Percentiles rank a stretch among this genome's conserved stretches.
Conservation (phyloP, 441 rosid species). For the Gossypium schwendimanii region DNA sequence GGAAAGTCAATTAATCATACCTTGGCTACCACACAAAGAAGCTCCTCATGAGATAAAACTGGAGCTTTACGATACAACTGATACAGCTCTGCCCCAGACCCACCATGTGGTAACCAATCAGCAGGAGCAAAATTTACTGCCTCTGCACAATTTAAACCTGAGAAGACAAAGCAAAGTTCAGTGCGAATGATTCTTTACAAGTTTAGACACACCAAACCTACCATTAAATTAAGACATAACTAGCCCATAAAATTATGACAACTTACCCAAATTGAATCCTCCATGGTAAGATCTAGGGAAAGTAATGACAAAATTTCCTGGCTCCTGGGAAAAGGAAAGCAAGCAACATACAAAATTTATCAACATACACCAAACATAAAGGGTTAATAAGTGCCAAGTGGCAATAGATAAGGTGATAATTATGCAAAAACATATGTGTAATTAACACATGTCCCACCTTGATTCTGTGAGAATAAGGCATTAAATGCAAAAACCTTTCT, state of each 20-base stretch:
- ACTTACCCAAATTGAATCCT: conserved; percentile 95
- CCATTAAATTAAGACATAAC: conserved; percentile 10
- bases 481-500: neutral
- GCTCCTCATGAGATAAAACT: conserved; percentile 95
- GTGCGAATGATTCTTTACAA: neutral
- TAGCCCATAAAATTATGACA: conserved; percentile 10
- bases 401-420: neutral
- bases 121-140: conserved; percentile 98
- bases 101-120: conserved; percentile 98
- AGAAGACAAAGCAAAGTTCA: conserved; percentile 10
- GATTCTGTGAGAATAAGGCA: neutral
- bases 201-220: conserved; percentile 5
- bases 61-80: conserved; percentile 75
- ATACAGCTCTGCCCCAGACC: conserved; percentile 76
- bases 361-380: conserved; percentile 18
- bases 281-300: conserved; percentile 94
- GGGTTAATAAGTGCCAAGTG: neutral
- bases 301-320: conserved; percentile 93
- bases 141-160: conserved; percentile 60
- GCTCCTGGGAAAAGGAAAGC: conserved; percentile 54
- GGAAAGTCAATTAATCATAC: conserved; percentile 23
- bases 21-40: conserved; percentile 89
- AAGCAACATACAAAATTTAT: neutral
- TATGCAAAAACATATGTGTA: neutral
- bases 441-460: neutral